Evolutionary conservation across 2,329 filamentous ascomycete genomes (phyloP).

Genomic region (Xylariaceae sp.): DNA sequence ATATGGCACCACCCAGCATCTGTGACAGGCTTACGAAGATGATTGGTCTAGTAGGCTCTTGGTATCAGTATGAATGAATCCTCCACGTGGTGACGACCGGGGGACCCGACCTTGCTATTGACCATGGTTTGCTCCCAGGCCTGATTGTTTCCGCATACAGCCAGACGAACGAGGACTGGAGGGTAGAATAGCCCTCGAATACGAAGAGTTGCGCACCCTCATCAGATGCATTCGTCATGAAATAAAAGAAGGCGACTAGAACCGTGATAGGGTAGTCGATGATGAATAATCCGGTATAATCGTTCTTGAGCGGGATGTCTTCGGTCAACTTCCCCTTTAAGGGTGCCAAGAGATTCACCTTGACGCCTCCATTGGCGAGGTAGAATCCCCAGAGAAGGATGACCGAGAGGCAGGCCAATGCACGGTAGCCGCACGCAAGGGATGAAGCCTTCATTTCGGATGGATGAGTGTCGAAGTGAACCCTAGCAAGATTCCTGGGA

Average conservation of each 20-base stretch:
- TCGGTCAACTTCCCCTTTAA: constrained; percentile 21
- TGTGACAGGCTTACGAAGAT: constrained; percentile 26
- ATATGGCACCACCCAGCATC: constrained; percentile 24
- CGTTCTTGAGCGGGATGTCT: constrained; percentile 20
- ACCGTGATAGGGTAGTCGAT: constrained; percentile 26
- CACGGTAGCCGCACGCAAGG: constrained; percentile 13
- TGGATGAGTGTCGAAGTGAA: no score
- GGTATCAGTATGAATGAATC: constrained; percentile 4
- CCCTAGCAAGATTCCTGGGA: background rate
- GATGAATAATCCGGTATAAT: constrained; percentile 25
- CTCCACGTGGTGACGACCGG: background rate
- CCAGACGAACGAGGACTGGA: constrained; percentile 28
- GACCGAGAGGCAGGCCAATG: constrained; percentile 20
- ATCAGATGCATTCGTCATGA: constrained; percentile 24
- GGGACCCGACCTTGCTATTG: constrained; percentile 19
- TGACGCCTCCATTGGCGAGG: constrained; percentile 24
- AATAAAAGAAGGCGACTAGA: constrained; percentile 28
- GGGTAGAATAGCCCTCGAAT: constrained; percentile 26
- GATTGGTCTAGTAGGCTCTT: constrained; percentile 20
- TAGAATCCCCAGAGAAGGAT: constrained; percentile 24
- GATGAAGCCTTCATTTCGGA: constrained; percentile 12
- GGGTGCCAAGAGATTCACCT: constrained; percentile 22
- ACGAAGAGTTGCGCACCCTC: constrained; percentile 25
- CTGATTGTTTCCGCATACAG: constrained; percentile 25
- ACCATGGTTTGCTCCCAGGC: constrained; percentile 21